Evolutionary conservation across 768 basidiomycete genomes (phyloP), one percentile per base, ranked within the genome.

Genomic region (Tulasnella sp.): DNA sequence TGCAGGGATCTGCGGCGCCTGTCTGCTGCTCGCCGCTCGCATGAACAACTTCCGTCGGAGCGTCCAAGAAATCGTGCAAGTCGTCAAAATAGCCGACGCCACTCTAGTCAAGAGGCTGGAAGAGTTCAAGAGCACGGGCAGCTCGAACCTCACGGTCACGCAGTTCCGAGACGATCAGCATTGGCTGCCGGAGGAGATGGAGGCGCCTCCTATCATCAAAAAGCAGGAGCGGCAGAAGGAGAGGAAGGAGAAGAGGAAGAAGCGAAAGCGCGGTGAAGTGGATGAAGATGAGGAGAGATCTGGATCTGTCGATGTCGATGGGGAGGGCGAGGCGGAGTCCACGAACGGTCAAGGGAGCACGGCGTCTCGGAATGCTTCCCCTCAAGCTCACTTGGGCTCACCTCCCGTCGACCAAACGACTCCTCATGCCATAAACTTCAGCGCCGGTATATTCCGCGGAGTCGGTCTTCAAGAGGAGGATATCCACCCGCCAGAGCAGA

Each of bases 41-140:
- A 99, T 99, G 98, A 98, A 97, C 85, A 98, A 98, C 84, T 99
- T 97, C 82, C 87, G 96, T 61, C 87, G 98, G 70, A 94, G 92
- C 35, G 88, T 98, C 15, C 93, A 96, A 82, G 98, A 99, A 84
- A 93, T 99, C 70, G 96, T 98, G 26, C 98, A 99, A 83, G 96
- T 99, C 20, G 98, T 99, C 81, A 99, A 99, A 85, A 98, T 98
- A 81, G 95, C 96, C n/a, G 96, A 98, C 82, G 91, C 91, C 15
- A 99, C 98, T 4, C 85, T 99, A 61, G 91, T 91, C 85, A 98
- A 97, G 84, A 90, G 98, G 23, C 86, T 99, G 20, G 93, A 96
- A 35, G 98, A 99, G 85, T 99, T 99, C 87, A 94, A 91, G 83
- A 90, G 89, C 81, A 98, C 96, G 1, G 91, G 92, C 0, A 94